A percentile compares a stretch with the other conserved stretches of the same genome.
Evolutionary conservation across 2,329 filamentous ascomycete genomes (phyloP).

Genomic region (Penicillium sp.): DNA sequence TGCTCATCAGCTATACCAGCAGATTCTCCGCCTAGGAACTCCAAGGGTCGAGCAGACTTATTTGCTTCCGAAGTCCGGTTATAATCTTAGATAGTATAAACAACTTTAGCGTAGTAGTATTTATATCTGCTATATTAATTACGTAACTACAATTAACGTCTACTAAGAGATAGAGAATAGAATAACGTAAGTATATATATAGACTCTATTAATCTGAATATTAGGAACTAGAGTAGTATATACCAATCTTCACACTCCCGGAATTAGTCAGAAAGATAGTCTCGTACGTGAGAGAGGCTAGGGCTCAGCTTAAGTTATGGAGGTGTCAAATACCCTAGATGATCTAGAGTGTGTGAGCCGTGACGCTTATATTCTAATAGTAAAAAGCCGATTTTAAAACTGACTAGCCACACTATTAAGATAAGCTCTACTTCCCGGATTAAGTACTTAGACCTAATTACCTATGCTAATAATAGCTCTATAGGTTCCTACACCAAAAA

Average conservation of each 20-base stretch:
- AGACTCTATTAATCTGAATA: background rate
- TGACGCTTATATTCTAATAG: background rate
- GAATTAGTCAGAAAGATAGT: slow-evolving; percentile 1
- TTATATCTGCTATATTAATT: background rate
- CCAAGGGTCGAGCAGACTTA: background rate
- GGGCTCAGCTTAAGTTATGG: background rate
- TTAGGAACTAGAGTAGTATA: background rate
- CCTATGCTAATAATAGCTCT: background rate
- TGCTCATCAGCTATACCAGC: background rate
- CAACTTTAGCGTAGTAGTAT: background rate
- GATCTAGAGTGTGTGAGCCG: background rate
- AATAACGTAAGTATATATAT: background rate
- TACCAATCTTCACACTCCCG: background rate
- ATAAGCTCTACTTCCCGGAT: background rate
- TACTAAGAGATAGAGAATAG: background rate
- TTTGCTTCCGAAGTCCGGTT: background rate
- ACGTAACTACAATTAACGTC: background rate
- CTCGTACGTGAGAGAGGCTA: background rate
- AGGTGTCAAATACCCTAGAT: background rate
- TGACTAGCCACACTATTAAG: background rate
- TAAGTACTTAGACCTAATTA: slow-evolving; percentile 2
- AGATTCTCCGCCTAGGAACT: background rate
- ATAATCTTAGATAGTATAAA: background rate
- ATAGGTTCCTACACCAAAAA: slow-evolving; percentile 4
- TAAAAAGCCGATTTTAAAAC: background rate